Percentiles rank a stretch among this genome's conserved stretches.
These are phyloP conservation scores for Collariella sp. DNA, from an alignment of 495 filamentous ascomycete genomes.

Conservation along the genomic window DNA sequence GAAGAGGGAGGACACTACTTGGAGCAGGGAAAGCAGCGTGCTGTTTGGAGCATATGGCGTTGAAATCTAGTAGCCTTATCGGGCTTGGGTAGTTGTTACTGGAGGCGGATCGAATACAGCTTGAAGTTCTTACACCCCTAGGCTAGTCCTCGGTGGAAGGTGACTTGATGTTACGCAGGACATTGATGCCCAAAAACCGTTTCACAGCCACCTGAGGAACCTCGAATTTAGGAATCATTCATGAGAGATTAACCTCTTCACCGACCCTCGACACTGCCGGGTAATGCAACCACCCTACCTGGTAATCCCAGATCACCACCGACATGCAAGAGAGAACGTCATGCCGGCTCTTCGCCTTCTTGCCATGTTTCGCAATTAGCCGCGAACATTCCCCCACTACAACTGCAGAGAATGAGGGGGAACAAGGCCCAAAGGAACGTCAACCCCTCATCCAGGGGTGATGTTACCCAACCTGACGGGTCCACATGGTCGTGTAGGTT, in stretches of 20 bases:
- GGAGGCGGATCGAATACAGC: too few relatives aligned
- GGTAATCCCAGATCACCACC: neutral
- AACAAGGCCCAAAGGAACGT: neutral
- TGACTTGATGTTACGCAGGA: too few relatives aligned
- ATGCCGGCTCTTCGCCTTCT: too few relatives aligned
- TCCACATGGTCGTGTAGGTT: neutral
- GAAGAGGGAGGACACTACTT: neutral
- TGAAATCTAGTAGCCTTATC: neutral
- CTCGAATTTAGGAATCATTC: too few relatives aligned
- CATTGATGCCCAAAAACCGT: too few relatives aligned
- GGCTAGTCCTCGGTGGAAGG: too few relatives aligned
- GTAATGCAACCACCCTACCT: too few relatives aligned
- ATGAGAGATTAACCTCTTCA: too few relatives aligned
- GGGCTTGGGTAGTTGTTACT: too few relatives aligned
- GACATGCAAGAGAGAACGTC: neutral
- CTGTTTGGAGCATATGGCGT: neutral
- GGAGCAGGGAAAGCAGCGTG: neutral
- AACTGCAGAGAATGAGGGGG: neutral
- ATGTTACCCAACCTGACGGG: neutral
- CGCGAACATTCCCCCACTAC: constrained; percentile 11
- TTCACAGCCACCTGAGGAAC: too few relatives aligned
- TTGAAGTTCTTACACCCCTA: too few relatives aligned
- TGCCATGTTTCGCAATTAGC: constrained; percentile 14
- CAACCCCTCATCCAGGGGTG: constrained; percentile 3
- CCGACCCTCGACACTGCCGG: too few relatives aligned